A percentile compares a stretch with the other conserved stretches of the same genome.
Evolutionary conservation across 2,329 filamentous ascomycete genomes (phyloP).

Genomic region (Neophaeococcomyces mojaviensis): DNA sequence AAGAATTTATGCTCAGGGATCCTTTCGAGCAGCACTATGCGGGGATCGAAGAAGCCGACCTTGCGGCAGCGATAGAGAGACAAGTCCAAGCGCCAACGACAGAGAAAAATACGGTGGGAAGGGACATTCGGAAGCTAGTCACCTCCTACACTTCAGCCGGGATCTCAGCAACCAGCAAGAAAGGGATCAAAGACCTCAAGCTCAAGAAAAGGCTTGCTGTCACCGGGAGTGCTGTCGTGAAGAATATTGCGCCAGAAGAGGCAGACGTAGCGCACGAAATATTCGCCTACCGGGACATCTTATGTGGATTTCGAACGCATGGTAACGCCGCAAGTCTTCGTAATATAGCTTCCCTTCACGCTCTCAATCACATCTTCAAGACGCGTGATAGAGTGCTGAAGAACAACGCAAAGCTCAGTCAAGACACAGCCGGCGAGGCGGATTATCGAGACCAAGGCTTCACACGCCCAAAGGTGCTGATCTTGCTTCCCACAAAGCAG

Average conservation of each 20-base stretch:
- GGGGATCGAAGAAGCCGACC: slow-evolving; percentile 45
- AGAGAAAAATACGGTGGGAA: slow-evolving; percentile 36
- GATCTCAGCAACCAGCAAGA: not conserved
- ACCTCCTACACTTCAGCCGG: slow-evolving; percentile 3
- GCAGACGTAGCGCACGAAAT: slow-evolving; percentile 61
- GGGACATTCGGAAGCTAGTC: slow-evolving; percentile 13
- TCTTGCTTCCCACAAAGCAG: slow-evolving; percentile 81
- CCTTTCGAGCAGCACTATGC: slow-evolving; percentile 78
- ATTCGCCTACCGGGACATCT: slow-evolving; percentile 74
- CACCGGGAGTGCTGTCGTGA: slow-evolving; percentile 46
- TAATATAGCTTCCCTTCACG: slow-evolving; percentile 69
- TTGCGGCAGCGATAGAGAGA: slow-evolving; percentile 45
- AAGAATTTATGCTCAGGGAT: slow-evolving; percentile 52
- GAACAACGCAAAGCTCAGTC: slow-evolving; percentile 73
- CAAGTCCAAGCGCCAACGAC: slow-evolving; percentile 41
- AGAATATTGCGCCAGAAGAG: slow-evolving; percentile 55
- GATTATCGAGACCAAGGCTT: slow-evolving; percentile 91
- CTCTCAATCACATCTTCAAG: slow-evolving; percentile 87
- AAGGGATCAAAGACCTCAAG: slow-evolving; percentile 25
- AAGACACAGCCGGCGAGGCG: slow-evolving; percentile 57
- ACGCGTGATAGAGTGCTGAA: slow-evolving; percentile 88
- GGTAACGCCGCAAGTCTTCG: slow-evolving; percentile 63
- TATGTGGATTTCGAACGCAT: slow-evolving; percentile 65
- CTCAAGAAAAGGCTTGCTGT: slow-evolving; percentile 65
- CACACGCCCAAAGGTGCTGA: slow-evolving; percentile 84